Conservation (phyloP, 164 flowering plant species). For the Stephania yunnanensis region DNA sequence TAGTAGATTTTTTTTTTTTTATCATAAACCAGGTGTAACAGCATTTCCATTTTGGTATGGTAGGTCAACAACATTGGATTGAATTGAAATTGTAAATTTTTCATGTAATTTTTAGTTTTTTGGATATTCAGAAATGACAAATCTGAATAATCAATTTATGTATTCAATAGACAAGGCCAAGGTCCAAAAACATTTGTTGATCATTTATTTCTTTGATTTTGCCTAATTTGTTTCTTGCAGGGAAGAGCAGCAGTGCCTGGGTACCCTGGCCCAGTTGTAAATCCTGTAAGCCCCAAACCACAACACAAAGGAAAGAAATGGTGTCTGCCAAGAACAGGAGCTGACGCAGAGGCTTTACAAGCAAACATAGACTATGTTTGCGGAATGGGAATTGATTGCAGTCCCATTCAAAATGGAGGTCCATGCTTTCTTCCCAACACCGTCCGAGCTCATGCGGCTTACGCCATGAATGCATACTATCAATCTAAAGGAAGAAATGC, state of each 20-base stretch:
- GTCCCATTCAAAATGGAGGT: constrained; percentile 42
- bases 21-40: not conserved
- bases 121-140: not conserved
- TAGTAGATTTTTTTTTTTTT: not conserved
- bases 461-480: constrained; percentile 64
- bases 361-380: constrained; percentile 63
- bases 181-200: not conserved
- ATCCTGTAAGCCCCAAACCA: constrained; percentile 25
- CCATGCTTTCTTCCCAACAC: constrained; percentile 52
- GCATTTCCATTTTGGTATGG: not conserved
- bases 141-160: not conserved
- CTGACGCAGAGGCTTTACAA: constrained; percentile 33
- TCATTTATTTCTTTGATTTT: not conserved
- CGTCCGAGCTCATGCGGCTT: constrained; percentile 58
- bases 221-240: constrained; percentile 29
- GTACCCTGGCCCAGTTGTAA: constrained; percentile 22
- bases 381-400: constrained; percentile 51
- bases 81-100: not conserved
- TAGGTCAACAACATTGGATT: not conserved
- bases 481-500: constrained; percentile 38
- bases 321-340: constrained; percentile 53
- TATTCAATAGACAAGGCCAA: not conserved
- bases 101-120: not conserved
- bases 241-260: constrained; percentile 33
- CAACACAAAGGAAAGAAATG: constrained; percentile 23